A percentile compares a stretch with the other conserved stretches of the same genome.
Evolutionary conservation across 768 basidiomycete genomes (phyloP).

Genomic region (Macrolepiota fuliginosa): DNA sequence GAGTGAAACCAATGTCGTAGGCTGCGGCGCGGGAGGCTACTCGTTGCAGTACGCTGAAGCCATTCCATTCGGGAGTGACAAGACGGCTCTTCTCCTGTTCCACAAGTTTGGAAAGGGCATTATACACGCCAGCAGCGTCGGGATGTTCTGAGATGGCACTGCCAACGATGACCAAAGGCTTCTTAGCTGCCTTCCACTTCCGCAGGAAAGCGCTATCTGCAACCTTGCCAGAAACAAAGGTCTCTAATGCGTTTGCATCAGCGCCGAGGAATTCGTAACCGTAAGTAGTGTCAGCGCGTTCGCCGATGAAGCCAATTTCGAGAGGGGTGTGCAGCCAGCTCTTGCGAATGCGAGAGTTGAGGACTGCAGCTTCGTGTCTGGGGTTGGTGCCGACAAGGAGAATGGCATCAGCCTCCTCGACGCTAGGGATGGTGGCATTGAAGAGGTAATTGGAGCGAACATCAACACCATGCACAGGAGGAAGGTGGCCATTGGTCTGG

Average conservation of each 20-base stretch:
- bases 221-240: slow-evolving; percentile 71
- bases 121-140: slow-evolving; percentile 77
- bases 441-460: slow-evolving; percentile 96
- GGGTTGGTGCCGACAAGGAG: slow-evolving; percentile 96
- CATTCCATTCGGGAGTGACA: slow-evolving; percentile 91
- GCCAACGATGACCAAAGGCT: slow-evolving; percentile 91
- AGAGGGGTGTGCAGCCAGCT: slow-evolving; percentile 86
- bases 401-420: slow-evolving; percentile 90
- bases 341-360: slow-evolving; percentile 96
- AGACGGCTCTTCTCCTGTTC: slow-evolving; percentile 73
- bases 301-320: slow-evolving; percentile 88
- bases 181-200: slow-evolving; percentile 88
- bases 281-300: slow-evolving; percentile 88
- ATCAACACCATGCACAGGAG: slow-evolving; percentile 81
- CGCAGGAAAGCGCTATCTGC: slow-evolving; percentile 60
- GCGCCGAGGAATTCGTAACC: slow-evolving; percentile 90
- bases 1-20: slow-evolving; percentile 92
- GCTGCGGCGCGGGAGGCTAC: slow-evolving; percentile 90
- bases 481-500: slow-evolving; percentile 58
- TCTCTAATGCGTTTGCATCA: slow-evolving; percentile 69
- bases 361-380: slow-evolving; percentile 92
- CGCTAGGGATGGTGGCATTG: slow-evolving; percentile 87
- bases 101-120: slow-evolving; percentile 76
- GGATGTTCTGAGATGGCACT: slow-evolving; percentile 82
- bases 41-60: slow-evolving; percentile 89